Percentiles rank a stretch among this genome's conserved stretches.
These are phyloP conservation scores for Lactarius trivialis DNA, from an alignment of 768 basidiomycete species.

Conservation along the genomic window DNA sequence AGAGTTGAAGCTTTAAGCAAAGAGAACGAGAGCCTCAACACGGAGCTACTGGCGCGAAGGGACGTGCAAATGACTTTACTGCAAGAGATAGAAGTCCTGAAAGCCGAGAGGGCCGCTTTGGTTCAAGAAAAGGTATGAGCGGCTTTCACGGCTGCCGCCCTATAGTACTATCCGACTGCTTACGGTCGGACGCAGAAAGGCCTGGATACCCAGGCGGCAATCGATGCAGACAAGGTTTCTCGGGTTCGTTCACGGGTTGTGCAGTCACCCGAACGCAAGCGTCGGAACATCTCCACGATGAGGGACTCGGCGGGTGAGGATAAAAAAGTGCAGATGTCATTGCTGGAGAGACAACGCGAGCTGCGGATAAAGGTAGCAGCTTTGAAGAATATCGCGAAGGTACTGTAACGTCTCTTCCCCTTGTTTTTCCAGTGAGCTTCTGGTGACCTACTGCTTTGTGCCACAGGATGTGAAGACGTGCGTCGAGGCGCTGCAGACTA, in stretches of 20 bases:
- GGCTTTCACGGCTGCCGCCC: not conserved
- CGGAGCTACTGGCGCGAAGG: constrained; percentile 63
- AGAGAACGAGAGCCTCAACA: constrained; percentile 56
- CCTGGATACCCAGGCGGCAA: constrained; percentile 53
- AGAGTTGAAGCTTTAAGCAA: constrained; percentile 50
- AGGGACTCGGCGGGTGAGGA: constrained; percentile 59
- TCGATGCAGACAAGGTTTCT: constrained; percentile 52
- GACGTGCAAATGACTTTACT: constrained; percentile 52
- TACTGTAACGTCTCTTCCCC: constrained; percentile 29
- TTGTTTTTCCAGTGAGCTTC: constrained; percentile 2
- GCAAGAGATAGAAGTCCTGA: constrained; percentile 64
- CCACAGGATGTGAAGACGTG: constrained; percentile 65
- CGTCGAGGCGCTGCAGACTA: constrained; percentile 65
- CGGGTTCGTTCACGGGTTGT: constrained; percentile 73
- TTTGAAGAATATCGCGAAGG: constrained; percentile 71
- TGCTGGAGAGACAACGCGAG: constrained; percentile 65
- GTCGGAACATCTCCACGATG: constrained; percentile 77
- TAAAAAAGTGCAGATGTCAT: constrained; percentile 53
- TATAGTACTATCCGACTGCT: not conserved
- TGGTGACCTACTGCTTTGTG: not conserved
- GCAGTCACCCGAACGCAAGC: constrained; percentile 86
- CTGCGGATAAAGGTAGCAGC: constrained; percentile 68
- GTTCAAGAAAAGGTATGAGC: constrained; percentile 53
- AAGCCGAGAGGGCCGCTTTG: constrained; percentile 59
- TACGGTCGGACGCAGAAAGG: constrained; percentile 40